These are phyloP conservation scores for Effrenium voratum DNA, from an alignment of 73 alveolate genomes.

Conservation along the genomic window DNA sequence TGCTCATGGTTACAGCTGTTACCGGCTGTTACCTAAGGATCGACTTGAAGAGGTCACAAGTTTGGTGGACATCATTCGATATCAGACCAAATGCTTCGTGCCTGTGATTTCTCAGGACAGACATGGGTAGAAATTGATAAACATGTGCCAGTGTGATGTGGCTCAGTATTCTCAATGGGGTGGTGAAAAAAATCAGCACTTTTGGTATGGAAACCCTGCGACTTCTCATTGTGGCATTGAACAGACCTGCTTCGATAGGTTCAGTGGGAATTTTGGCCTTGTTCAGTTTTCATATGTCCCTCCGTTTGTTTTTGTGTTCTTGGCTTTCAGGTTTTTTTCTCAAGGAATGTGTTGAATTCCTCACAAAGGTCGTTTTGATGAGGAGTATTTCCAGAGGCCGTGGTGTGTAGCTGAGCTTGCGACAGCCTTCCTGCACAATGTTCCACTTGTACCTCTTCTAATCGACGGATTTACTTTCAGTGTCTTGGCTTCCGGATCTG, in stretches of 20 bases:
- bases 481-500: too few relatives aligned
- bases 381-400: slow-evolving; percentile 1
- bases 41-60: neutral
- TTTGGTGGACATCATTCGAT: neutral
- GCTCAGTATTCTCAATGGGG: too few relatives aligned
- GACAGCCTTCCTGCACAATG: neutral
- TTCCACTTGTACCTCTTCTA: neutral
- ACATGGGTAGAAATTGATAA: too few relatives aligned
- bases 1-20: too few relatives aligned
- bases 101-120: neutral
- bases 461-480: neutral
- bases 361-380: neutral
- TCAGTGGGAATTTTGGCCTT: neutral
- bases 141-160: too few relatives aligned
- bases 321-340: neutral
- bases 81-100: slow-evolving; percentile 8
- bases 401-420: slow-evolving; percentile 10
- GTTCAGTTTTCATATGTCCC: neutral
- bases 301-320: neutral
- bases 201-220: too few relatives aligned
- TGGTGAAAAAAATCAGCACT: too few relatives aligned
- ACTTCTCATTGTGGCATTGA: neutral
- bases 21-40: too few relatives aligned
- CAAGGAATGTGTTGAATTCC: neutral
- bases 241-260: neutral